Conservation (phyloP, 441 rosid species). For the Isatis lusitanica region DNA sequence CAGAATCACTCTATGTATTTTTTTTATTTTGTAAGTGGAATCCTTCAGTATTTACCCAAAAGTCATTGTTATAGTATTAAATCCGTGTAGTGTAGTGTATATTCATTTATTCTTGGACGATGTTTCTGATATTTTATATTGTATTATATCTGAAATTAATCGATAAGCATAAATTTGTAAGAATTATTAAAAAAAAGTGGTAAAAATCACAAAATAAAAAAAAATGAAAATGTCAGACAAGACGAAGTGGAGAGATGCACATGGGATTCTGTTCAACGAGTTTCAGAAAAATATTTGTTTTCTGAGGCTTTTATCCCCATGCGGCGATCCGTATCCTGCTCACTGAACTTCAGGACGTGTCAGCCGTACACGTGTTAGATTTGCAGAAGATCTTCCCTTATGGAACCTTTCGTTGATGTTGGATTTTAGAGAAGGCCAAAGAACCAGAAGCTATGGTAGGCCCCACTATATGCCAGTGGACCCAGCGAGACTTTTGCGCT, state of each 20-base stretch:
- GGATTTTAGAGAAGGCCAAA: conserved; percentile 9
- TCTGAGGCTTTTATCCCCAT: conserved; percentile 6
- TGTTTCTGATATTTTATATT: neutral
- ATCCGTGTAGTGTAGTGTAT: neutral
- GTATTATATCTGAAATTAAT: neutral
- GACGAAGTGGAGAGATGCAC: conserved; percentile 39
- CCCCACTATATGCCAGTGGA: neutral
- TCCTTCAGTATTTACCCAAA: neutral
- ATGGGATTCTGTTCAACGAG: conserved; percentile 38
- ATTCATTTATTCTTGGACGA: neutral
- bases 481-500: conserved; percentile 26
- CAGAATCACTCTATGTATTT: too few relatives aligned
- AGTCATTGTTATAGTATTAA: neutral
- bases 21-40: too few relatives aligned
- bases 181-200: neutral
- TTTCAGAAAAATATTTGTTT: conserved; percentile 25
- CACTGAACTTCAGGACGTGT: neutral
- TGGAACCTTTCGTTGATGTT: neutral
- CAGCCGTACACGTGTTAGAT: conserved; percentile 34
- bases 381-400: conserved; percentile 8
- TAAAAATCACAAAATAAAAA: neutral
- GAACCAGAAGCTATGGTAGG: conserved; percentile 16
- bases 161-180: neutral
- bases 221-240: conserved; percentile 21
- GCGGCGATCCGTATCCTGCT: conserved; percentile 33